These are phyloP conservation scores for Borovskyia barvae DNA, from an alignment of 208 protist species.

Conservation along the genomic window DNA sequence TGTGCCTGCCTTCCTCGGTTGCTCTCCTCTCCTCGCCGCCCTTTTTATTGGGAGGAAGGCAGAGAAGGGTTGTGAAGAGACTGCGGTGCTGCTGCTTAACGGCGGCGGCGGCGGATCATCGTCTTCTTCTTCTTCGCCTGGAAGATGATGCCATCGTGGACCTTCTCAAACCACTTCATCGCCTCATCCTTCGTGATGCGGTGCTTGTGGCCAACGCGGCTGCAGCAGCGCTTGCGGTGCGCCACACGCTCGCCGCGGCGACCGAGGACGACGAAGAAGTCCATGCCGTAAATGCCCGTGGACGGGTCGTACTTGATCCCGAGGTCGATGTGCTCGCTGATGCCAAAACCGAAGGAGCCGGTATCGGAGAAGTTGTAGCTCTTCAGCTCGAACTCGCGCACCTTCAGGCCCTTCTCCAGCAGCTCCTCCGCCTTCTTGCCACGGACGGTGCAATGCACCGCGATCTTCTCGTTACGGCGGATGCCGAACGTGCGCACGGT, in stretches of 20 bases:
- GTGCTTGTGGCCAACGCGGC: constrained; percentile 94
- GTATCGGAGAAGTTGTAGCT: constrained; percentile 95
- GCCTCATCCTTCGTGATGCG: constrained; percentile 96
- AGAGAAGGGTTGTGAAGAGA: too few relatives aligned
- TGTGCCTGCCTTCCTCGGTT: too few relatives aligned
- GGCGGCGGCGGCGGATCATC: constrained; percentile 98
- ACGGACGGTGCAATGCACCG: constrained; percentile 98
- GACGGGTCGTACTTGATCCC: constrained; percentile 99
- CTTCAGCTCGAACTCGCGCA: constrained; percentile 99
- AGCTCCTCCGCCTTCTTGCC: constrained; percentile 99
- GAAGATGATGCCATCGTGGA: constrained; percentile 97
- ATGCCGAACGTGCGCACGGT: constrained; percentile 99
- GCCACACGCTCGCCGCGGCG: constrained; percentile 97
- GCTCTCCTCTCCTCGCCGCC: too few relatives aligned
- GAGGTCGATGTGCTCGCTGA: constrained; percentile 99
- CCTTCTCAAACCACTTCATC: constrained; percentile 99
- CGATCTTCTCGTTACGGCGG: constrained; percentile 99
- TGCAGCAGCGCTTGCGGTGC: constrained; percentile 81
- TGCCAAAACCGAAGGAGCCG: constrained; percentile 99
- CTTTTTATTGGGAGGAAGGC: too few relatives aligned
- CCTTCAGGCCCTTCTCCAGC: constrained; percentile 98
- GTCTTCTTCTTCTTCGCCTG: constrained; percentile 95
- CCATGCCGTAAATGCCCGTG: constrained; percentile 99
- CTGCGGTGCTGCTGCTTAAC: too few relatives aligned
- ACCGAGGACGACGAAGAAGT: constrained; percentile 98